phyloP scores from a whole-genome alignment of 2,329 filamentous ascomycete genomes.

The Beauveria sp. region DNA sequence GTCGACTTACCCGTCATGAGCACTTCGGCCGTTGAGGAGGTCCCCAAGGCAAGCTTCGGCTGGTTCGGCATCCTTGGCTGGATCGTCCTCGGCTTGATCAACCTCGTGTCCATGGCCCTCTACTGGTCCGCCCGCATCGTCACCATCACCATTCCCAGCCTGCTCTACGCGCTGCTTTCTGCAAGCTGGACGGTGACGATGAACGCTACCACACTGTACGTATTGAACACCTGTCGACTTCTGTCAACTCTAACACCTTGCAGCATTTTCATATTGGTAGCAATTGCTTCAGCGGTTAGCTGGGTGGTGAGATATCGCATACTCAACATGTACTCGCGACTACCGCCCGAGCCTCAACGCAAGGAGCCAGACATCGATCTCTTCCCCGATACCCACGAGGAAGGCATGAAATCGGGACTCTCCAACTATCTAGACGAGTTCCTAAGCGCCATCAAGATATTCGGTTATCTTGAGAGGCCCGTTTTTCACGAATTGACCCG shows the following conservation, averaged over 20 bases:
- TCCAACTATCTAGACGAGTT: constrained; percentile 98
- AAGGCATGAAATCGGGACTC: constrained; percentile 80
- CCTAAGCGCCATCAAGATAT: constrained; percentile 96
- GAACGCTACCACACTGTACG: constrained; percentile 93
- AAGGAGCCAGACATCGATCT: constrained; percentile 94
- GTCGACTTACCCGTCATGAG: constrained; percentile 30
- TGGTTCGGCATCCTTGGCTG: constrained; percentile 53
- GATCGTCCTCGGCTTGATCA: constrained; percentile 47
- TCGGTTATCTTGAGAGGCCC: constrained; percentile 90
- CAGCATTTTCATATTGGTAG: constrained; percentile 69
- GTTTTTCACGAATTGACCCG: constrained; percentile 96
- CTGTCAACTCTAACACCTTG: constrained; percentile 12
- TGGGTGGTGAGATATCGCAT: constrained; percentile 96
- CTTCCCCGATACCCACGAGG: constrained; percentile 87
- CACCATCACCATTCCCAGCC: constrained; percentile 81
- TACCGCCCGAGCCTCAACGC: constrained; percentile 89
- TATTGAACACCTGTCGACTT: not conserved
- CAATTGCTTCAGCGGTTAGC: constrained; percentile 73
- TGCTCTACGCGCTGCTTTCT: constrained; percentile 83
- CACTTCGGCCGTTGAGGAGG: constrained; percentile 25
- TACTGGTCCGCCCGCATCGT: constrained; percentile 81
- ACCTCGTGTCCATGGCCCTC: constrained; percentile 48
- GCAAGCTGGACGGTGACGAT: constrained; percentile 95
- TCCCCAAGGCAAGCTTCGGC: constrained; percentile 35
- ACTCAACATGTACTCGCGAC: constrained; percentile 90